Base-by-base conservation (phyloP, 805 yeast species). In the Wickerhamiella bombiphila region DNA sequence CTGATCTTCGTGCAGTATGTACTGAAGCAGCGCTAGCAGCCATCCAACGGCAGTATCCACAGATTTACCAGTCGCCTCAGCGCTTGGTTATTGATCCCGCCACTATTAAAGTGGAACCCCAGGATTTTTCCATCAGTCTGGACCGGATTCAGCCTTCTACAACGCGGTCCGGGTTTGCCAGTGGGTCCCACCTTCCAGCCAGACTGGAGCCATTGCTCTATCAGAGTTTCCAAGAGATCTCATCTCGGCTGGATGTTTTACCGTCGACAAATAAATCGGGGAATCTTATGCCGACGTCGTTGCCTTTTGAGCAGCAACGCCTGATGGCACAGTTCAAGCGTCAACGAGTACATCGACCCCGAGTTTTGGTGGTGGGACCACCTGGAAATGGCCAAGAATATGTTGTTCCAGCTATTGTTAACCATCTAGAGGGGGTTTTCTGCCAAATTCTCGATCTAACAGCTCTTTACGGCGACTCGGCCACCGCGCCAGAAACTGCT, bases 11-110 rank as follows among this genome's bases (percentile, higher is more conserved):
- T 39, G 94, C 97, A 0, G 62, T 91, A 22, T 85, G 97, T 56
- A 88, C 97, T 0, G 98, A 91, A 55, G 86, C 96, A 22, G 97
- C 97, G 0, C 64, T 91, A 44, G 76, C 79, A 50, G 77, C 94
- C 50, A 88, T 91, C 29, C 96, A 88, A 58, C 64, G 97, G 45
- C 72, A 77, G 33, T 88, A 78, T 48, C 99, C 99, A 0, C 97
- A 91, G 57, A 88, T 91, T 32, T 91, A 91, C 57, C 61, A 68
- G 44, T 69, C 86, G 7, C 65, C 69, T 37, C 80, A 79, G 34
- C 88, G 85, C 53, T 64, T 88, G 31, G 56, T 64, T 32, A 77
- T 91, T 22, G 74, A 85, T 52, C 82, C 93, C 3, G 56, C 68
- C 3, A 61, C 73, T 26, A 79, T 91, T 24, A 67, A 64, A 36